Base-by-base conservation (phyloP, 257 asterid species). In the Salvia hispanica region DNA sequence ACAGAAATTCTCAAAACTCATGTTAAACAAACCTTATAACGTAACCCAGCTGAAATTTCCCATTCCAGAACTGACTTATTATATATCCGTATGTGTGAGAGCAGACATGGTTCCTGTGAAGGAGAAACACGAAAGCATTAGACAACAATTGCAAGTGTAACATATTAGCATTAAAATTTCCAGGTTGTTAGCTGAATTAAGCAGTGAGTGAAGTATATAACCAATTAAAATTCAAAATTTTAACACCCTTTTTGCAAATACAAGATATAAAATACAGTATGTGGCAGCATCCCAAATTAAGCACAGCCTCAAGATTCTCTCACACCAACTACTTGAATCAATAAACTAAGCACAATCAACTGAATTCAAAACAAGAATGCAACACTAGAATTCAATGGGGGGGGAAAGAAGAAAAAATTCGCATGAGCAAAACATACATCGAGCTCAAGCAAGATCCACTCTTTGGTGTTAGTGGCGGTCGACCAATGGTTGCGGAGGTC, bases 401-500 rank as follows among this genome's bases (percentile, higher is more conserved):
- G 21, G 48, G 39, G n/a, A n/a, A 13, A 37, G 47, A 28, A 2
- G 55, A 73, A 66, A 58, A 67, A 51, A 18, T 11, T 61, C 28
- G 71, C 34, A 46, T 15, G 46, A 66, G 69, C 28, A 10, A 63
- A 45, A 69, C 86, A 62, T 87, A 94, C 99, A 56, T 94, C 97
- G 54, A 94, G 92, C 79, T 94, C 96, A 70, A 94, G 96, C 57
- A 94, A 81, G 82, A 94, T 88, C 99, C 97, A 94, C 60, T 94
- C 99, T 64, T 94, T 91, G 62, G 97, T 94, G 74, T 94, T 94
- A 39, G 99, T 94, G 45, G 82, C 97, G 11, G 96, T 88, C 10
- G 99, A 94, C 97, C 99, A 94, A 70, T 94, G 97, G 75, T 77
- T 88, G 59, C 96, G 94, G 62, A 94, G 95, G 91, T 94, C 99